Evolutionary conservation across 495 filamentous ascomycete genomes (phyloP), one percentile per base, ranked within the genome.

Genomic region (Penicillium verhagenii): DNA sequence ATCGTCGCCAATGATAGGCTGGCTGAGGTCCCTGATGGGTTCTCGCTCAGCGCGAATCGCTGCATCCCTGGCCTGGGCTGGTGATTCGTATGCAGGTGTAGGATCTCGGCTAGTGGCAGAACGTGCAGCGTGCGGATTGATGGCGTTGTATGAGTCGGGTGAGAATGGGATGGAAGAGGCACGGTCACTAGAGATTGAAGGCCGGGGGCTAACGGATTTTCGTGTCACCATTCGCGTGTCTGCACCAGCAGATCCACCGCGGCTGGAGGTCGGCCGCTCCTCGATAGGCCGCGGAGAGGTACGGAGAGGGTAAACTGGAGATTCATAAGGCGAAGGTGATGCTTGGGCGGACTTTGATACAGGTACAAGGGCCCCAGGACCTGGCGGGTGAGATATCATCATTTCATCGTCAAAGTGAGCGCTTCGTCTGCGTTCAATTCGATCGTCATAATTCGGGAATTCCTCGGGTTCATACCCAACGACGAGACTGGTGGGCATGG

Each of bases 151-250:
- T 14, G 88, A 90, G 65, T 97, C 94, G 0, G 95, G 94, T 16
- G 88, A 89, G 63, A 96, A 97, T 0, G 94, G 92, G 18, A 89
- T 75, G 9, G 81, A 84, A 0, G 87, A 87, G 10, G 28, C 31
- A 44, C 79, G 77, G 33, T 72, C 72, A 33, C 79, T 76, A 9
- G 75, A 71, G 20, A 71, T 42, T 5, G 49, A 52, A 16, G 49
- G 49, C 31, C 37, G 49, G 13, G 49, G 49, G 25, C 49, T 52
- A 69, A 63, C n/a, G 82, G 49, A 52, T 28, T 42, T 52, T 29
- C 77, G 78, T 26, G 85, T 84, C 6, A 72, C 57, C 11, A 77
- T 82, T 21, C 84, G 80, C 20, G 78, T 78, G 50, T 83, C 83
- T 24, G 87, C 85, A 46, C 86, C 90, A 29, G 86, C 73, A 5